A percentile compares a stretch with the other conserved stretches of the same genome.
These are phyloP conservation scores for Nicotiana benthamiana DNA, from an alignment of 257 asterid genomes.

Conservation along the genomic window DNA sequence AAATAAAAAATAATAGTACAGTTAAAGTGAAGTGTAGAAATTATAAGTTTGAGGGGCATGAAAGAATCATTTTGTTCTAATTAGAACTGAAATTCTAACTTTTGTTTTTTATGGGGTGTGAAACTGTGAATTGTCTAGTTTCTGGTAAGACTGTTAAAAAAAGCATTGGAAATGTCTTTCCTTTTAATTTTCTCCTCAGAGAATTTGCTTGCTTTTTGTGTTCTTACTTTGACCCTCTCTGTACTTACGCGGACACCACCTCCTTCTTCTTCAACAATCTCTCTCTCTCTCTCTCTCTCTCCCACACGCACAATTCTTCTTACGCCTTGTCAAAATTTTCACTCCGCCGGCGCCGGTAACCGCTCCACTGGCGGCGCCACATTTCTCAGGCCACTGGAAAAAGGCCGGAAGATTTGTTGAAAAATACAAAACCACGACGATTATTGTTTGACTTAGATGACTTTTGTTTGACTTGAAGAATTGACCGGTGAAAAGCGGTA, in stretches of 20 bases:
- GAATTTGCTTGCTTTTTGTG: not conserved
- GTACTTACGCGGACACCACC: not conserved
- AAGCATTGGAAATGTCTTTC: not conserved
- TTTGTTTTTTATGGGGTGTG: not conserved
- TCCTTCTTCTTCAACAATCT: not conserved
- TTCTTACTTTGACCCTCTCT: constrained; percentile 5
- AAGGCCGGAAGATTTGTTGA: not conserved
- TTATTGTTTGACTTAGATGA: not conserved
- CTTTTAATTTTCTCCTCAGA: constrained; percentile 1
- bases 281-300: not conserved
- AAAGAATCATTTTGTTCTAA: not conserved
- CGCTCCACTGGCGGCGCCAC: not conserved
- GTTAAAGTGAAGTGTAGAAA: not conserved
- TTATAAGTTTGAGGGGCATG: not conserved
- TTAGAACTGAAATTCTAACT: not conserved
- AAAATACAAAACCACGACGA: not conserved
- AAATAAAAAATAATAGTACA: not conserved
- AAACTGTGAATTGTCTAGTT: not conserved
- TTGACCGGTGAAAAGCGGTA: not conserved
- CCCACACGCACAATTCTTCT: not conserved
- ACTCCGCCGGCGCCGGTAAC: constrained; percentile 12
- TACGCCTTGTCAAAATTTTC: not conserved
- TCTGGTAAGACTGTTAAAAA: not conserved
- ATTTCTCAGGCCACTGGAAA: constrained; percentile 1
- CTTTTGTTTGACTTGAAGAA: constrained; percentile 7